Conservation (phyloP, 225 moss, liverwort and hornwort genomes). For the Climacium dendroides region DNA sequence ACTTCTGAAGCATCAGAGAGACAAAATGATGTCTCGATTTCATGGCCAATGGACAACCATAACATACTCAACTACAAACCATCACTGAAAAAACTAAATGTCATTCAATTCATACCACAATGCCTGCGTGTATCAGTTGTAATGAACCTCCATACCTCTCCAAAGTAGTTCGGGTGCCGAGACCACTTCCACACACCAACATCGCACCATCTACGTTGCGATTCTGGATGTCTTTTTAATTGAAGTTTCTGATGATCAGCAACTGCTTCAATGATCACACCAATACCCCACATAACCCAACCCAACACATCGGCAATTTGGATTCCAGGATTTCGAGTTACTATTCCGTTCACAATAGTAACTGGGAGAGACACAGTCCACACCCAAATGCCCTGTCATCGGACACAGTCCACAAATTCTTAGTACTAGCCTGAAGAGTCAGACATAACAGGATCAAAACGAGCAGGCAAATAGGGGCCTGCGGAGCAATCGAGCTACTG, state of each 20-base stretch:
- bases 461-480: neutral
- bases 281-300: constrained; percentile 63
- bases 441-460: neutral
- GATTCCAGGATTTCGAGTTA: constrained; percentile 55
- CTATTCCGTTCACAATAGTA: constrained; percentile 63
- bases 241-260: constrained; percentile 81
- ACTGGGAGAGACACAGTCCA: constrained; percentile 80
- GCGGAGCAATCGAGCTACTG: neutral
- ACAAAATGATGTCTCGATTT: neutral
- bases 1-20: neutral
- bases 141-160: constrained; percentile 39
- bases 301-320: constrained; percentile 51
- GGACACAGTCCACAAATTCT: neutral
- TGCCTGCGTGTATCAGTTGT: neutral
- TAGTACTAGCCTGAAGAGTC: neutral
- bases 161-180: constrained; percentile 93
- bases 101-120: neutral
- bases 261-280: constrained; percentile 49
- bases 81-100: neutral
- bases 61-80: neutral
- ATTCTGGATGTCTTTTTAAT: constrained; percentile 38
- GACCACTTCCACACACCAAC: constrained; percentile 83
- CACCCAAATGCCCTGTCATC: constrained; percentile 77
- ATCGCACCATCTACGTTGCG: constrained; percentile 73
- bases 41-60: neutral